phyloP scores from a whole-genome alignment of 179 eudicot genomes.

The Silene coronaria region DNA sequence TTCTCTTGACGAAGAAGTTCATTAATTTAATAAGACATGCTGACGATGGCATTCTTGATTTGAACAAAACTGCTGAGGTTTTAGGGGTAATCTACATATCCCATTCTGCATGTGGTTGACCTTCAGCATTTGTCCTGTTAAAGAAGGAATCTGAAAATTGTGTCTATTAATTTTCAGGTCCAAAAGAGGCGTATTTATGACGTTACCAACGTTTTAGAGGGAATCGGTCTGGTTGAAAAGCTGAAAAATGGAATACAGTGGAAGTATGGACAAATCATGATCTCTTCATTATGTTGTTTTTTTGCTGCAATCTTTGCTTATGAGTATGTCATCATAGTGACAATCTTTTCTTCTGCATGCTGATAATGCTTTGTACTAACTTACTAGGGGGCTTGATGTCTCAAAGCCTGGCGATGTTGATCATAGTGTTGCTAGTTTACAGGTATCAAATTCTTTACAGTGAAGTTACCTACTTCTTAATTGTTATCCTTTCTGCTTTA shows the following conservation, averaged over 20 bases:
- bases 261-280: constrained; percentile 54
- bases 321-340: neutral
- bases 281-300: neutral
- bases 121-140: neutral
- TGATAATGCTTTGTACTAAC: constrained; percentile 25
- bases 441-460: constrained; percentile 35
- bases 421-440: constrained; percentile 54
- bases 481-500: neutral
- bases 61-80: constrained; percentile 80
- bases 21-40: constrained; percentile 77
- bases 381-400: constrained; percentile 71
- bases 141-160: constrained; percentile 23
- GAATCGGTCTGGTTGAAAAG: constrained; percentile 90
- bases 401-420: constrained; percentile 66
- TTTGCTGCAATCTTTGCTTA: neutral
- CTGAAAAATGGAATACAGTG: constrained; percentile 91
- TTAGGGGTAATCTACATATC: constrained; percentile 47
- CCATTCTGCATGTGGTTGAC: constrained; percentile 2
- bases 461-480: neutral
- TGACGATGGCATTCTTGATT: constrained; percentile 89
- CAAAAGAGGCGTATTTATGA: constrained; percentile 97
- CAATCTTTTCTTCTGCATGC: constrained; percentile 4
- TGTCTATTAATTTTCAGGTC: constrained; percentile 41
- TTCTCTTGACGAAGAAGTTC: constrained; percentile 81
- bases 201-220: constrained; percentile 85